Percentiles rank a stretch among this genome's conserved stretches.
phyloP scores from a whole-genome alignment of 805 yeast genomes.

The Cyberlindnera xishuangbannaensis region DNA sequence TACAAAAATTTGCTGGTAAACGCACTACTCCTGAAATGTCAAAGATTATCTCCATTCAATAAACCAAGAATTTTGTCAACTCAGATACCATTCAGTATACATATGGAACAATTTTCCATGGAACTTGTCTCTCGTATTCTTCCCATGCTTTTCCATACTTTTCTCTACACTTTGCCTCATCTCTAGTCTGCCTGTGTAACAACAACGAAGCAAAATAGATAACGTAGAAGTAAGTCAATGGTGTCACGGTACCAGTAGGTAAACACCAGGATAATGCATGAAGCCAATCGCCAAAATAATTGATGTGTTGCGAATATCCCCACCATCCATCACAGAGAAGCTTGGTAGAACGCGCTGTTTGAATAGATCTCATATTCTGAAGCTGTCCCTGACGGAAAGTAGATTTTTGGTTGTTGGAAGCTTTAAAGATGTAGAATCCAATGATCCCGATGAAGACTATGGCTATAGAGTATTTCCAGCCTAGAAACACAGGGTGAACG shows the following conservation, averaged over 20 bases:
- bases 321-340: constrained; percentile 94
- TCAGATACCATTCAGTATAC: no score
- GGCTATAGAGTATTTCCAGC: constrained; percentile 28
- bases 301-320: constrained; percentile 87
- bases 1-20: no score
- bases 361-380: constrained; percentile 59
- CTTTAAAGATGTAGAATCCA: constrained; percentile 81
- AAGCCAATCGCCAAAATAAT: constrained; percentile 93
- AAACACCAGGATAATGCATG: constrained; percentile 90
- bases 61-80: no score
- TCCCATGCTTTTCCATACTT: constrained; percentile 88
- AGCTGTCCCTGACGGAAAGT: constrained; percentile 76
- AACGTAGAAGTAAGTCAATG: constrained; percentile 83
- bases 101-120: constrained; percentile 86
- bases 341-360: constrained; percentile 72
- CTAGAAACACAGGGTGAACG: constrained; percentile 52
- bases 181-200: constrained; percentile 85
- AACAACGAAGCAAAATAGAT: constrained; percentile 76
- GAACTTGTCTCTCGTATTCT: constrained; percentile 74
- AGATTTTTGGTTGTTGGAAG: constrained; percentile 80
- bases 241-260: constrained; percentile 76
- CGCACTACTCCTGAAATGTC: no score
- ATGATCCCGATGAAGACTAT: constrained; percentile 44
- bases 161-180: constrained; percentile 81
- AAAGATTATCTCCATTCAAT: no score